Base-by-base conservation (phyloP, 179 eudicot genomes). In the Vitellaria paradoxa region DNA sequence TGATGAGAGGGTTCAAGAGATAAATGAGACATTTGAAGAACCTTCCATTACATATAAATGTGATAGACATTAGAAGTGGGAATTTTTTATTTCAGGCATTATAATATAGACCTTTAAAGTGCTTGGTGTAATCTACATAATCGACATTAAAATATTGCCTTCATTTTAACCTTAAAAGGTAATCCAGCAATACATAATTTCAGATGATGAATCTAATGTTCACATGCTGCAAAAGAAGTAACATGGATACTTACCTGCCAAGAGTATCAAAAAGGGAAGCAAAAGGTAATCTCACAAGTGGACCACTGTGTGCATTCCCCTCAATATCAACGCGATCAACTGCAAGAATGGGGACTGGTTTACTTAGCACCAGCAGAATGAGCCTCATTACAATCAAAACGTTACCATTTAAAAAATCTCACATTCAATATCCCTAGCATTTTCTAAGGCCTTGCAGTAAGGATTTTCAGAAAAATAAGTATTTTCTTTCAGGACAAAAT, bases 201-300 rank as follows among this genome's bases (percentile, higher is more conserved):
- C 20, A 71, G 63, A 26, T 53, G 30, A 8, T 18, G 42, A 7
- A 72, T 72, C 26, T 37, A 18, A 30, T 12, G 37, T 72, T 18
- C 18, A 40, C 14, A 30, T 71, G 37, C 18, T 30, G 50, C 40
- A 56, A 60, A 59, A 73, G 76, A 55, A 46, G 21, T 30, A 77
- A 68, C 9, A 75, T 55, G 53, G 47, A 69, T 70, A 90, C 99
- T 93, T 82, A 93, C 97, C 85, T 91, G 90, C 96, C 92, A 84
- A 96, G 90, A 77, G 94, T 88, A 84, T 96, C 99, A 86, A 85
- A 93, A 20, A 96, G 93, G 73, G 91, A 86, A 72, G 98, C 98
- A 89, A 93, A 96, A 74, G 98, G 87, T 76, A 96, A 65, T 86
- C 96, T 93, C 79, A 90, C 91, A 84, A 87, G 83, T 52, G 91